Base-by-base conservation (phyloP, 2,329 filamentous ascomycete genomes). In the Microdochium nivale region DNA sequence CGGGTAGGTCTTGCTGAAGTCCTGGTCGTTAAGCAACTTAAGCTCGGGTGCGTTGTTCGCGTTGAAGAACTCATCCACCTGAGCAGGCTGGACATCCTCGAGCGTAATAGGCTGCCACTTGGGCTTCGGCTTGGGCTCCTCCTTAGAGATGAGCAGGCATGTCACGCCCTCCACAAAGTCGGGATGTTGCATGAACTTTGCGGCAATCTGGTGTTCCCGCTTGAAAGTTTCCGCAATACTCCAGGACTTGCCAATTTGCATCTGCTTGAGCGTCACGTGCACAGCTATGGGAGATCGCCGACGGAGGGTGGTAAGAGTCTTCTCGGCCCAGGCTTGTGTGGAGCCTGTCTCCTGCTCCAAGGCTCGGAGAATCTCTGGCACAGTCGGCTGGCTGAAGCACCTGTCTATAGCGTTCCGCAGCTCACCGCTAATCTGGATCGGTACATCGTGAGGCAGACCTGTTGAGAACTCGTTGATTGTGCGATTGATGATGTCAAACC, bases 161-260 rank as follows among this genome's bases (percentile, higher is more conserved):
- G 82, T 82, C n/a, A 99, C 92, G 51, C 94, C 94, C 70, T 95
- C 89, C 44, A 84, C 84, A 64, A 99, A 99, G 69, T 99, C 94
- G 3, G 82, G 87, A 66, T 94, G 86, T 52, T 78, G 77, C 92
- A 99, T 97, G 74, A 99, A 97, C 56, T 83, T 81, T 53, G 79
- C 74, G 2, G 92, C 90, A 54, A 99, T 90, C 63, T 86, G 79
- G 70, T 94, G 81, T 73, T 99, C 94, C 56, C 83, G 83, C 64
- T 84, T 76, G 77, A 97, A 99, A 1, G 92, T 84, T 70, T 96
- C 80, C 16, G 79, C 74, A 61, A 99, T 96, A 56, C 78, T 77
- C 94, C 94, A 97, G 32, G 75, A 65, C 59, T 73, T 71, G 54
- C 88, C 90, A 48, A 87, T 70, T 58, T 84, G 86, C 81, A 97